Conservation (phyloP, 352 stramenopile species). For the Pythium monospermum region DNA sequence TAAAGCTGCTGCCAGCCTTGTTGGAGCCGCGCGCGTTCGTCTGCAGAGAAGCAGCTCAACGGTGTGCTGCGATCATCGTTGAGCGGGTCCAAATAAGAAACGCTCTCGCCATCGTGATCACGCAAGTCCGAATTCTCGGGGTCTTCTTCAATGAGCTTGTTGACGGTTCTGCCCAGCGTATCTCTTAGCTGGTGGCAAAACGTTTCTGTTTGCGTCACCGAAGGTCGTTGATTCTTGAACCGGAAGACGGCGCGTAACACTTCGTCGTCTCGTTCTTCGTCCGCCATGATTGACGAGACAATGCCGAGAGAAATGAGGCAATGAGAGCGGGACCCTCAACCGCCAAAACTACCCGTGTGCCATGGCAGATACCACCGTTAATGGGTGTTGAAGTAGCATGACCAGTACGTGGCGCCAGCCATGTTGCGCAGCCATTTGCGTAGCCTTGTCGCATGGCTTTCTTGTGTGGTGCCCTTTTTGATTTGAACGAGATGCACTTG, state of each 20-base stretch:
- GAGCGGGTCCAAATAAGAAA: conserved; percentile 3
- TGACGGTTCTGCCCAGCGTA: neutral
- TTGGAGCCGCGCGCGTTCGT: neutral
- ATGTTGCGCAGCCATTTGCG: too few relatives aligned
- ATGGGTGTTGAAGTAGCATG: too few relatives aligned
- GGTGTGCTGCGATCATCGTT: conserved; percentile 3
- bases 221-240: conserved; percentile 38
- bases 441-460: too few relatives aligned
- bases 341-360: too few relatives aligned
- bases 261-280: conserved; percentile 8
- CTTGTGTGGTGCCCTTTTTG: too few relatives aligned
- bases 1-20: neutral
- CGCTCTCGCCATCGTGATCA: neutral
- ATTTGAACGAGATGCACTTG: too few relatives aligned
- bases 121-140: neutral
- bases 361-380: too few relatives aligned
- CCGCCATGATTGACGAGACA: too few relatives aligned
- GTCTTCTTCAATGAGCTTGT: neutral
- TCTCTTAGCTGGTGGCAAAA: conserved; percentile 7
- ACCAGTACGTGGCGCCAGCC: too few relatives aligned
- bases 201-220: conserved; percentile 20
- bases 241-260: conserved; percentile 26
- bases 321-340: too few relatives aligned
- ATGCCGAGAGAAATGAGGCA: too few relatives aligned
- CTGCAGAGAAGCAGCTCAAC: conserved; percentile 5